Conservation (phyloP, 805 yeast genomes). For the Teunomyces atbi region DNA sequence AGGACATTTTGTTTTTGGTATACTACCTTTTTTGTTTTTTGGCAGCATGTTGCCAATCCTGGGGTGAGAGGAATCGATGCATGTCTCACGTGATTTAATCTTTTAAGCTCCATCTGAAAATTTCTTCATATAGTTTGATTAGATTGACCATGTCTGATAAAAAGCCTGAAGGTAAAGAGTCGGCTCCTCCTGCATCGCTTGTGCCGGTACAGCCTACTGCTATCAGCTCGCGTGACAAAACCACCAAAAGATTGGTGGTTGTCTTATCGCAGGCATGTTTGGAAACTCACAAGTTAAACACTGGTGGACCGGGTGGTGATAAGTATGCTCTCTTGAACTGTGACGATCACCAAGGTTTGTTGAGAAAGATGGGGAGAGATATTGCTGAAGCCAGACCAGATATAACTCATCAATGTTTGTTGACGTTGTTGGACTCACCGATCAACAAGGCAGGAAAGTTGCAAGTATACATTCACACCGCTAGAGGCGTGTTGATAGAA, state of each 20-base stretch:
- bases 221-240: slow-evolving; percentile 79
- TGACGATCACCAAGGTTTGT: slow-evolving; percentile 95
- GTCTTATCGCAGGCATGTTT: slow-evolving; percentile 95
- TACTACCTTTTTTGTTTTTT: neutral
- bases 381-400: slow-evolving; percentile 99
- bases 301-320: slow-evolving; percentile 74
- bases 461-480: slow-evolving; percentile 95
- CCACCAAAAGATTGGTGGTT: slow-evolving; percentile 82
- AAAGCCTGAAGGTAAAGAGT: slow-evolving; percentile 14
- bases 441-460: slow-evolving; percentile 95
- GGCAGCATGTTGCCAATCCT: neutral
- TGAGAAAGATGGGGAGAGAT: slow-evolving; percentile 95
- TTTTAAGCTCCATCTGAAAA: slow-evolving; percentile 3
- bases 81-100: slow-evolving; percentile 4
- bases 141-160: neutral
- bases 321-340: slow-evolving; percentile 92
- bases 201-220: slow-evolving; percentile 87
- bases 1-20: slow-evolving; percentile 10
- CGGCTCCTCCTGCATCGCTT: slow-evolving; percentile 56
- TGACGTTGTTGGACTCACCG: slow-evolving; percentile 95
- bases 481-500: slow-evolving; percentile 90
- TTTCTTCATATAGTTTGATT: slow-evolving; percentile 2
- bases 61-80: neutral
- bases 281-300: slow-evolving; percentile 88
- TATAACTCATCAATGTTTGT: slow-evolving; percentile 94